Evolutionary conservation across 352 stramenopile genomes (phyloP), one percentile per base, ranked within the genome.

Genomic region (Phytophthora podocarpi): DNA sequence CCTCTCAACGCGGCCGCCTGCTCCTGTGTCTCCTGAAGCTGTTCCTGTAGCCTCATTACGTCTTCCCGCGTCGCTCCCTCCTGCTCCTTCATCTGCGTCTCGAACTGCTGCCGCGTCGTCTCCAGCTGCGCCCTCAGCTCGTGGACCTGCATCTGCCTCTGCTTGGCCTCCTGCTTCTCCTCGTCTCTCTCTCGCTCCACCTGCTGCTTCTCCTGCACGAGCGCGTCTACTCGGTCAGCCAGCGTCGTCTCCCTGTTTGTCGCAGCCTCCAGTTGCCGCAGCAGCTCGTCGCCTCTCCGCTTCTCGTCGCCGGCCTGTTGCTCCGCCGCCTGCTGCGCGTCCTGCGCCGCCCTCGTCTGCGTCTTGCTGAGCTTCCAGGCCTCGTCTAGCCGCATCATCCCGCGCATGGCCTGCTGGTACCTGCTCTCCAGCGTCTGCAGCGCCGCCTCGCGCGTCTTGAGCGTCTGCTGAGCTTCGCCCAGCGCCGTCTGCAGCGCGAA

Each of bases 331-430:
- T 78, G 64, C 21, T 57, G 68, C 10, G 50, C 34, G 27, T 68
- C 47, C 40, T 64, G 41, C 5, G 57, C 54, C 24, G 35, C 43
- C 26, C 37, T 72, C 34, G 26, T 67, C 51, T 87, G 67, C 30
- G 54, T 51, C 1, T 57, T 72, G 58, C 79, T 91, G 28, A 40
- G 61, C 61, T 87, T 82, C 84, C 84, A 95, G 34, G 84, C 84
- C 26, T 81, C 65, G 51, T 95, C 86, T 46, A 95, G 59, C 54
- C 79, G 85, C 28, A 86, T 50, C 24, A 95, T 61, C 30, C 89
- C 90, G 12, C 55, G 59, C 67, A 92, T 76, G 5, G 82, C 72
- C 67, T 95, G 86, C 32, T 78, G 59, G 58, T 93, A 81, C 56
- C 84, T 85, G 27, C 20, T 56, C n/a, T 92, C 73, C 35, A 89